Evolutionary conservation across 1,284 basidiomycete species (phyloP).

Genomic region (Naganishia albida): DNA sequence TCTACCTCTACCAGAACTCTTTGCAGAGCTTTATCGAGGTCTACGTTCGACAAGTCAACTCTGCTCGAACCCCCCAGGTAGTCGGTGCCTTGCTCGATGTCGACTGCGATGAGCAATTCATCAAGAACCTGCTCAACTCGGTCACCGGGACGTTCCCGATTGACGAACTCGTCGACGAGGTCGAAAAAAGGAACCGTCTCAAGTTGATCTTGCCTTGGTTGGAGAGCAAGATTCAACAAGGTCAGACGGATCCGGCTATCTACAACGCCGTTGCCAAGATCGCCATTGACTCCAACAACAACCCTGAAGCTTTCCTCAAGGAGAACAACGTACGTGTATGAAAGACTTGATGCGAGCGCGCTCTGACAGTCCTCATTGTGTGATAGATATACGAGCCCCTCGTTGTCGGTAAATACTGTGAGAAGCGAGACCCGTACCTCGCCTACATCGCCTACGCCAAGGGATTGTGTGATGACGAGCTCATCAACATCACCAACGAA

Average conservation of each 20-base stretch:
- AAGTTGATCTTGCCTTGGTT: constrained; percentile 98
- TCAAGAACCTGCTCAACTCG: constrained; percentile 89
- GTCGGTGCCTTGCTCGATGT: constrained; percentile 96
- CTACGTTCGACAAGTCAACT: constrained; percentile 98
- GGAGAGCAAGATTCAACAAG: constrained; percentile 85
- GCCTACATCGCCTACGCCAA: constrained; percentile 99
- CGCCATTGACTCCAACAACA: constrained; percentile 97
- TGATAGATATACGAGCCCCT: constrained; percentile 86
- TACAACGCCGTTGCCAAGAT: constrained; percentile 99
- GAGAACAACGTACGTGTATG: constrained; percentile 88
- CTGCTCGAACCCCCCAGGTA: constrained; percentile 96
- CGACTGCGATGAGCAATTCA: constrained; percentile 94
- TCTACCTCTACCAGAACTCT: constrained; percentile 98
- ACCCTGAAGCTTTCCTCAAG: constrained; percentile 95
- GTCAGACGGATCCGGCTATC: constrained; percentile 86
- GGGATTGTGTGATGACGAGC: constrained; percentile 97
- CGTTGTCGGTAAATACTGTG: constrained; percentile 98
- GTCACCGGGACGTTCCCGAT: constrained; percentile 98
- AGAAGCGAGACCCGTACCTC: constrained; percentile 96
- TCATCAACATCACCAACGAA: constrained; percentile 96
- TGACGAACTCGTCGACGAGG: constrained; percentile 95
- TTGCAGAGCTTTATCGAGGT: constrained; percentile 98
- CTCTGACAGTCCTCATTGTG: constrained; percentile 23
- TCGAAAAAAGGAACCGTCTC: constrained; percentile 92
- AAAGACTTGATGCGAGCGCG: too few relatives aligned